Evolutionary conservation across 179 eudicot genomes (phyloP).

Genomic region (Nepenthes alata): DNA sequence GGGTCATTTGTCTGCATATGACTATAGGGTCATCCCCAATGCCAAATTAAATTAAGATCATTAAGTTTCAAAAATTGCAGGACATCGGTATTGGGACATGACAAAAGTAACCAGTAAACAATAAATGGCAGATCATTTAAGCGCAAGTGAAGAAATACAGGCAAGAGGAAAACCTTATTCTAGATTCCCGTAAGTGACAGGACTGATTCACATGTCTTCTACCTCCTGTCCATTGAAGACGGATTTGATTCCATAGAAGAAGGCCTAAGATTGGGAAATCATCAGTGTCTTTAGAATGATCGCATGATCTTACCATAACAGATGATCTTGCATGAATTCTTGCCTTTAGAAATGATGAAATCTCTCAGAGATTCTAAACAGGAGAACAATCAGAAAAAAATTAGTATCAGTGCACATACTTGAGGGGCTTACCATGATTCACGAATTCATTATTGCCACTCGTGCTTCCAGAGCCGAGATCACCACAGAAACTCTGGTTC

Average conservation of each 20-base stretch:
- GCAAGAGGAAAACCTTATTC: conserved; percentile 33
- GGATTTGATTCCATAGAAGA: conserved; percentile 55
- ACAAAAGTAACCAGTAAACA: background rate
- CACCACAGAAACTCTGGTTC: conserved; percentile 35
- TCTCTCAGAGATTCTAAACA: background rate
- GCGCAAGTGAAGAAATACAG: background rate
- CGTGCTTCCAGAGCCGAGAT: conserved; percentile 22
- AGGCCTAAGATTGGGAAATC: conserved; percentile 31
- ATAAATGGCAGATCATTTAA: background rate
- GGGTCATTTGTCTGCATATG: too few species aligned
- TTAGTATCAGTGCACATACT: background rate
- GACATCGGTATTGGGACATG: too few species aligned
- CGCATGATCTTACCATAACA: background rate
- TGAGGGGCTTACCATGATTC: conserved; percentile 45
- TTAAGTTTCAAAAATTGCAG: too few species aligned
- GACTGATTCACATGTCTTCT: conserved; percentile 21
- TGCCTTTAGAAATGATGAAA: background rate
- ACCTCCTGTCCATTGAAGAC: conserved; percentile 59
- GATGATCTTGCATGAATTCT: background rate
- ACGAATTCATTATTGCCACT: conserved; percentile 40
- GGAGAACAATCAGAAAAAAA: background rate
- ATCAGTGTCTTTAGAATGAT: background rate
- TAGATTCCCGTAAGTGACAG: conserved; percentile 27
- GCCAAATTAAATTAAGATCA: too few species aligned
- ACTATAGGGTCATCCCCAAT: too few species aligned